Evolutionary conservation across 2,329 filamentous ascomycete genomes (phyloP).

Genomic region (Aspergillus niger): DNA sequence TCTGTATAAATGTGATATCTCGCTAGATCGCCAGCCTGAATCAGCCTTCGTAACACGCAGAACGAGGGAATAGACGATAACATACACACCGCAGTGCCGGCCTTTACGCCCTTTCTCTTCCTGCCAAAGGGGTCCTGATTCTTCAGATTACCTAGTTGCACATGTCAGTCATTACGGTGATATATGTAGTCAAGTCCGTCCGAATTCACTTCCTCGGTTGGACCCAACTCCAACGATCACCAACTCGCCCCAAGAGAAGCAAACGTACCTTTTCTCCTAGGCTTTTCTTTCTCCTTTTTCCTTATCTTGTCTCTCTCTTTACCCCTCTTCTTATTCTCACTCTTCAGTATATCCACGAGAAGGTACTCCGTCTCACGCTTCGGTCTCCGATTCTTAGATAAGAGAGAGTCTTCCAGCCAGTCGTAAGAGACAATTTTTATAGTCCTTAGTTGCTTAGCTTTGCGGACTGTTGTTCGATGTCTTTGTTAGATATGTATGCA

Average conservation of each 20-base stretch:
- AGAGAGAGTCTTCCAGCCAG: constrained; percentile 51
- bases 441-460: constrained; percentile 39
- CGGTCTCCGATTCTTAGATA: constrained; percentile 36
- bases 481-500: constrained; percentile 18
- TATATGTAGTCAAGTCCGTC: too few species aligned
- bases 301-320: not conserved
- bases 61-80: not conserved
- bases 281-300: not conserved
- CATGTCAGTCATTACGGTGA: too few species aligned
- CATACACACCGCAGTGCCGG: not conserved
- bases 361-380: constrained; percentile 38
- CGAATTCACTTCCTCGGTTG: too few species aligned
- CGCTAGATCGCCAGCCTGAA: constrained; percentile 40
- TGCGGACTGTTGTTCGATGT: constrained; percentile 36
- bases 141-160: not conserved
- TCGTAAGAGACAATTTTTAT: constrained; percentile 50
- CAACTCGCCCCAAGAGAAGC: not conserved
- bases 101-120: not conserved
- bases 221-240: too few species aligned
- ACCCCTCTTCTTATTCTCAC: constrained; percentile 19
- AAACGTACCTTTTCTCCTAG: constrained; percentile 2
- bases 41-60: not conserved
- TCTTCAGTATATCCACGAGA: constrained; percentile 41
- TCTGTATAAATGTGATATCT: constrained; percentile 69
- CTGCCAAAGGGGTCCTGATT: not conserved